A percentile compares a stretch with the other conserved stretches of the same genome.
phyloP scores from a whole-genome alignment of 225 moss, liverwort and hornwort species.

The Asterella californica region DNA sequence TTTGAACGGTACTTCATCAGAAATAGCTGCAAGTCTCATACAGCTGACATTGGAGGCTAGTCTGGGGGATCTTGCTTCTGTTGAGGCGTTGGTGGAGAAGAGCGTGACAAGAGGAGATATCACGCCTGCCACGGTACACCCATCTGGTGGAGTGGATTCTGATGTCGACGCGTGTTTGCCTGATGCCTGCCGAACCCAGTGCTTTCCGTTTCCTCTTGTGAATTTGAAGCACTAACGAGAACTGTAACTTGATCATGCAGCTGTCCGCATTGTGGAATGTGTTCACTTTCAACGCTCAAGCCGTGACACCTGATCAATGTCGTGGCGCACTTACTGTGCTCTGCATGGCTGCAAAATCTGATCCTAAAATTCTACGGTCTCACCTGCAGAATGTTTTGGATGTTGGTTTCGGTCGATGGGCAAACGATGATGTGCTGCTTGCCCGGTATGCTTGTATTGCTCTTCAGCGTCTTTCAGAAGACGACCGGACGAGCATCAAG shows the following conservation, averaged over 20 bases:
- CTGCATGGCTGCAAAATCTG: slow-evolving; percentile 88
- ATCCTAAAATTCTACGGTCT: slow-evolving; percentile 72
- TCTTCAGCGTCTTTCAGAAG: slow-evolving; percentile 79
- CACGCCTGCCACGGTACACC: slow-evolving; percentile 69
- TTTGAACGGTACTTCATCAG: slow-evolving; percentile 63
- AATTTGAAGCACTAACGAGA: not conserved
- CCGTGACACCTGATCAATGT: slow-evolving; percentile 74
- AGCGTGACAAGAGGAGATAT: slow-evolving; percentile 63
- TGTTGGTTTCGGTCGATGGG: slow-evolving; percentile 94
- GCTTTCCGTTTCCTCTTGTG: not conserved
- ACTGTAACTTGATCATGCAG: slow-evolving; percentile 38
- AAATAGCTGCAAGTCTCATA: slow-evolving; percentile 74
- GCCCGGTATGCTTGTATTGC: slow-evolving; percentile 93
- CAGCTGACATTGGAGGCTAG: slow-evolving; percentile 78
- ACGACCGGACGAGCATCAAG: slow-evolving; percentile 59
- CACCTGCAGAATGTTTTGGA: slow-evolving; percentile 91
- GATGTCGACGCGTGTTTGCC: not conserved
- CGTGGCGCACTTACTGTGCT: slow-evolving; percentile 81
- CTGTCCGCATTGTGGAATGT: slow-evolving; percentile 88
- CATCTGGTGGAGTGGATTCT: not conserved
- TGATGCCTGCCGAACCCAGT: not conserved
- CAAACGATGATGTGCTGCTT: slow-evolving; percentile 82
- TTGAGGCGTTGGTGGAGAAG: slow-evolving; percentile 85
- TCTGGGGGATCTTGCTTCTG: slow-evolving; percentile 88
- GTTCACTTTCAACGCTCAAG: slow-evolving; percentile 80